Evolutionary conservation across 192 early-diverging fungal species (phyloP).

Genomic region (Glomus cerebriforme): DNA sequence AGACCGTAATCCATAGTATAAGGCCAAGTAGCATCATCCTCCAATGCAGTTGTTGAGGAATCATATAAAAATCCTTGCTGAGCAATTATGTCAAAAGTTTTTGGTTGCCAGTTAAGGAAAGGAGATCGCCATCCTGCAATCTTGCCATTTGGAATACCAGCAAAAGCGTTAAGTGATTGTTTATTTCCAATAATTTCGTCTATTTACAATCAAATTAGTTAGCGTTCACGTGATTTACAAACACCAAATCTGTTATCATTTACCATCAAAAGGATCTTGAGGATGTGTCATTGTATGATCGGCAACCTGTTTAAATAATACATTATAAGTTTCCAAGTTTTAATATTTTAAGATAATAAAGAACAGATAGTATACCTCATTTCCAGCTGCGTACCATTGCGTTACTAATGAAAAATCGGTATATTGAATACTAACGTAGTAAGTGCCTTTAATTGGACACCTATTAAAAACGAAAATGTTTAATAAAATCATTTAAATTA

Average conservation of each 20-base stretch:
- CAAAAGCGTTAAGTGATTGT: conserved; percentile 50
- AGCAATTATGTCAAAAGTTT: conserved; percentile 47
- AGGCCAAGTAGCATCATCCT: conserved; percentile 61
- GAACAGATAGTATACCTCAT: conserved; percentile 2
- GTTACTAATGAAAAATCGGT: conserved; percentile 63
- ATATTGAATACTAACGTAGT: conserved; percentile 62
- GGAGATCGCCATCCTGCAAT: conserved; percentile 67
- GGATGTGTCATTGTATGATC: conserved; percentile 59
- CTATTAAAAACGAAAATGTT: conserved; percentile 30
- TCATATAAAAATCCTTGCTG: conserved; percentile 58
- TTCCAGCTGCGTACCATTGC: conserved; percentile 59
- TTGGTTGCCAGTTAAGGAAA: conserved; percentile 57
- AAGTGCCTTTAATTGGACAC: conserved; percentile 60
- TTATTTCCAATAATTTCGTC: conserved; percentile 44
- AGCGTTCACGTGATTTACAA: not conserved
- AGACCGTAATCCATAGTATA: conserved; percentile 71
- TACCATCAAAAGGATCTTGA: conserved; percentile 40
- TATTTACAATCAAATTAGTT: conserved; percentile 8
- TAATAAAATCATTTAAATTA: not conserved
- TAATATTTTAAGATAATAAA: no score
- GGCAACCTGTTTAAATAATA: conserved; percentile 42
- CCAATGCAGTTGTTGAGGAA: conserved; percentile 49
- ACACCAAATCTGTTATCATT: not conserved
- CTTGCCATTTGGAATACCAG: conserved; percentile 60
- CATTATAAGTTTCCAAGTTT: no score